Conservation (phyloP, 495 filamentous ascomycete species). For the Jackrogersella minutella region DNA sequence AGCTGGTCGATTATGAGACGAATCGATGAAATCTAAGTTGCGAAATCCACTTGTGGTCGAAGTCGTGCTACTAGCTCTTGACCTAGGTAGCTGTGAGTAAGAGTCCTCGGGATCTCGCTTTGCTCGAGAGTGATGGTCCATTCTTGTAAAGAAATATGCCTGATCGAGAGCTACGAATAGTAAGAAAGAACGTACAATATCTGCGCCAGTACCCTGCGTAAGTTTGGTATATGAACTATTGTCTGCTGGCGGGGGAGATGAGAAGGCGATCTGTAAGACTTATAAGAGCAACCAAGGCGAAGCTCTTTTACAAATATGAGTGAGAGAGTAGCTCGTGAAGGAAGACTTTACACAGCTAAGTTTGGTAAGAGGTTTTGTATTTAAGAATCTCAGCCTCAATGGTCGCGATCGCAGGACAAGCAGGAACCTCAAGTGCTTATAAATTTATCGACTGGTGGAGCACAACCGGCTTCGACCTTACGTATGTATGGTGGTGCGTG, state of each 20-base stretch:
- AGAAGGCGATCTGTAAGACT: constrained; percentile 28
- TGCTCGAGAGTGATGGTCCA: constrained; percentile 46
- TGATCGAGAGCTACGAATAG: constrained; percentile 10
- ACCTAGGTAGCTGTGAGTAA: constrained; percentile 58
- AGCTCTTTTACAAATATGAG: constrained; percentile 9
- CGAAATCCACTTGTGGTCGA: constrained; percentile 51
- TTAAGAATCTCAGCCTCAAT: constrained; percentile 46
- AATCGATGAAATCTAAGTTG: constrained; percentile 46
- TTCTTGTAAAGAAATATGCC: constrained; percentile 33
- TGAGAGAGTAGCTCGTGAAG: constrained; percentile 26
- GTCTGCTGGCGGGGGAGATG: constrained; percentile 5
- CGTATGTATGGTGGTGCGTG: constrained; percentile 38
- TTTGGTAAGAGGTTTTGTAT: constrained; percentile 44
- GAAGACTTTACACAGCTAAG: constrained; percentile 33
- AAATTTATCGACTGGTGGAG: constrained; percentile 46
- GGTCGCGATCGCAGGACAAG: constrained; percentile 38
- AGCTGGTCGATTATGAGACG: constrained; percentile 41
- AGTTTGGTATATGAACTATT: constrained; percentile 15
- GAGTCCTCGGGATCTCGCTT: constrained; percentile 46
- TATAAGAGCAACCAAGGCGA: constrained; percentile 32
- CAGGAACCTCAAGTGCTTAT: constrained; percentile 45
- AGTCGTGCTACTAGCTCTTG: constrained; percentile 48
- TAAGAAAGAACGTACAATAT: constrained; percentile 34
- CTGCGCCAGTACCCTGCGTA: constrained; percentile 9
- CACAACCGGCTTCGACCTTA: constrained; percentile 37